Base-by-base conservation (phyloP, 768 basidiomycete species). In the Dentipellis sp. region DNA sequence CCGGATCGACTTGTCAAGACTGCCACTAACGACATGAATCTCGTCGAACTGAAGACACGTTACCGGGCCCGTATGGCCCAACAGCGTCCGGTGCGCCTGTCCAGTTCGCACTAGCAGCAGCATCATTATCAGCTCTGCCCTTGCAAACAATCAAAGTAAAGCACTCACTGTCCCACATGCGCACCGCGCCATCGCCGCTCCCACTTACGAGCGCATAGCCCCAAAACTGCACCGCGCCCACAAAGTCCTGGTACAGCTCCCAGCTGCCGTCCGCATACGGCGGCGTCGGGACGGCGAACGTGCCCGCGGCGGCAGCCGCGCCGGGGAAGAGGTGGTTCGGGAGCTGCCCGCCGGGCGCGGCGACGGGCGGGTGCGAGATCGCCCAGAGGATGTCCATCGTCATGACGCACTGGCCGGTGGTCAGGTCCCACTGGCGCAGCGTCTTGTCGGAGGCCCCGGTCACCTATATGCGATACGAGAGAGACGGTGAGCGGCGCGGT, bases 331-430 rank as follows among this genome's bases (percentile, higher is more conserved):
- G 64, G 58, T 74, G 74, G 57, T 69, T 74, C 9, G 78, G 69
- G 35, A 78, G 57, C 1, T 71, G 68, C 46, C 63, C 68, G 16
- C 75, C 72, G 19, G 78, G 66, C 14, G 69, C 68, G 10, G 75
- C 64, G 22, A 73, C 67, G 39, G 85, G 78, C 2, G 93, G 84
- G 70, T 98, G 95, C 10, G 92, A 93, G 62, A 98, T 95, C 2
- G 95, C 97, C 97, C 97, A 99, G 22, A 99, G 83, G 60, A 99
- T 97, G 70, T 99, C 97, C 97, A 99, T 99, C 21, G 95, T 95
- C 76, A 97, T 86, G 48, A 98, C 87, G 70, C 97, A 99, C 75
- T 98, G 97, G 7, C 95, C 97, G 0, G 97, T 98, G 17, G 81
- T 82, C 54, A 98, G 81, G 67, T 98, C 97, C 97, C 97, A 99